Base-by-base conservation (phyloP, 305 asterid species). In the Andrographis paniculata region DNA sequence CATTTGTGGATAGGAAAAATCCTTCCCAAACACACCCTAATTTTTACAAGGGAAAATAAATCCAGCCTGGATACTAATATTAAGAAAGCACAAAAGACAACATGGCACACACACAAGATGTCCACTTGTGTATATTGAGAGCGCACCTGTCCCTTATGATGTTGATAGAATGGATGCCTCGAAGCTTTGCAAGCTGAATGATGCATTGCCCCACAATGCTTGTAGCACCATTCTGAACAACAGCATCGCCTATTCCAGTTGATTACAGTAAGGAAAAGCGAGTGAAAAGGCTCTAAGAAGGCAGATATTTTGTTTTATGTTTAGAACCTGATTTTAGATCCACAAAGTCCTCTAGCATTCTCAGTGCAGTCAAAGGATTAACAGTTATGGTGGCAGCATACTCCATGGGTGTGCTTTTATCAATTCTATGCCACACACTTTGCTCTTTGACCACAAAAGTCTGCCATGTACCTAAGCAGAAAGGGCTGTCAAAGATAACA, bases 141-240 rank as follows among this genome's bases (percentile, higher is more conserved):
- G 53, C 45, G 42, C 63, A 87, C 97, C 97, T 86, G 82, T 91
- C 95, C 61, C 98, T 82, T 52, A 86, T 73, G 50, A 91, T 70
- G 66, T 86, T 91, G 37, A 91, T 52, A 48, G 81, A 80, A 28
- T 49, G 82, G 49, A 91, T 70, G 70, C 96, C 95, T 56, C 72
- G 85, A 60, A 72, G 45, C 44, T 74, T 78, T 40, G 98, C 98
- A 56, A 91, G 89, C 76, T 91, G 98, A 73, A 83, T 71, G 65
- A 83, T 44, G 48, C 96, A 91, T 71, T 80, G 98, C 44, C 98
- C 98, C 17, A 86, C 98, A 27, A 91, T 83, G 78, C 98, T 86
- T 31, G 98, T 86, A 22, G 98, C 94, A 43, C 98, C 98, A 53
- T 91, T 91, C 69, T 91, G 98, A 53, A 91, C 96, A 27, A 91